phyloP scores from a whole-genome alignment of 768 basidiomycete species.

The Kwoniella newhampshirensis region DNA sequence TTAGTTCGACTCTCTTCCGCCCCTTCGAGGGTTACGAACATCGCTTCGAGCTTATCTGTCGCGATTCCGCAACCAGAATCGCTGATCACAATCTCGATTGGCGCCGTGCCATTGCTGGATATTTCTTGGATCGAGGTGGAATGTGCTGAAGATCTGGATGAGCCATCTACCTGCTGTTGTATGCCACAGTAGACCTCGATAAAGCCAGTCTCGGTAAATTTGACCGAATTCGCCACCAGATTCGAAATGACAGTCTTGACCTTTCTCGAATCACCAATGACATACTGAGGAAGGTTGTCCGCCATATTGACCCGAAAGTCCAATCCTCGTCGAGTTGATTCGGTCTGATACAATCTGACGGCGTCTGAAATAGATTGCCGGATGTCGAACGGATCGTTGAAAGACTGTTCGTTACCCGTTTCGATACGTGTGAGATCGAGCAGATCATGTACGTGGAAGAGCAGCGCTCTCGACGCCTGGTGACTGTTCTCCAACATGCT shows the following conservation, averaged over 20 bases:
- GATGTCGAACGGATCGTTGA: constrained; percentile 75
- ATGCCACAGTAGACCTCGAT: constrained; percentile 64
- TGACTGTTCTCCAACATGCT: constrained; percentile 72
- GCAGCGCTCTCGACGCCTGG: constrained; percentile 69
- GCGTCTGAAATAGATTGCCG: constrained; percentile 65
- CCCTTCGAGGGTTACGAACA: constrained; percentile 78
- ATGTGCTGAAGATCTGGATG: neutral
- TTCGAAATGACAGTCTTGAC: constrained; percentile 76
- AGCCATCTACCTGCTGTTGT: too few relatives aligned
- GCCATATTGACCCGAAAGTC: constrained; percentile 62
- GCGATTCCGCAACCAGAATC: constrained; percentile 76
- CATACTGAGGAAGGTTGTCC: constrained; percentile 59
- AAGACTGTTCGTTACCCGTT: constrained; percentile 69
- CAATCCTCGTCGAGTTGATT: constrained; percentile 65
- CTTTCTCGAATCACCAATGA: constrained; percentile 72
- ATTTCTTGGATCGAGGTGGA: constrained; percentile 11
- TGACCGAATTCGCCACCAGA: constrained; percentile 75
- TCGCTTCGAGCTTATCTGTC: constrained; percentile 65
- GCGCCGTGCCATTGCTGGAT: constrained; percentile 34
- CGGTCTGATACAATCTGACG: constrained; percentile 63
- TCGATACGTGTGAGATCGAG: constrained; percentile 77
- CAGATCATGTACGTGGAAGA: constrained; percentile 82
- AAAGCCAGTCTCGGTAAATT: constrained; percentile 66
- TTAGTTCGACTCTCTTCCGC: constrained; percentile 57
- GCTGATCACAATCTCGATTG: constrained; percentile 68